Evolutionary conservation across 2,329 filamentous ascomycete species (phyloP), one percentile per base, ranked within the genome.

Genomic region (Fusarium anthophilum): DNA sequence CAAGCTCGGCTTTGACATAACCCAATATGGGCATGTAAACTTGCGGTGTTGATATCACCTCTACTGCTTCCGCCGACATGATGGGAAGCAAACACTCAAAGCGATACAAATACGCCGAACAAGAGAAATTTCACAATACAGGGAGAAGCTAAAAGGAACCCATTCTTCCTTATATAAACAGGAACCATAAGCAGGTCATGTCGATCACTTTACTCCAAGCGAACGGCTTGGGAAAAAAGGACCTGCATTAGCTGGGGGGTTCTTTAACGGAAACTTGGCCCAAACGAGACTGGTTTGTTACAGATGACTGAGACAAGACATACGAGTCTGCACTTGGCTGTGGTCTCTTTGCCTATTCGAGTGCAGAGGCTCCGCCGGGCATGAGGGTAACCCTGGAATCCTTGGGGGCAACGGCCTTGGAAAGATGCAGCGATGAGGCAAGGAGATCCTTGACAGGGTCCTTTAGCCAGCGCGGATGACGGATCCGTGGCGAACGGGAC

Each of bases 1-100:
- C 71, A 20, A 82, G 73, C 59, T 82, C 78, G 12, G 76, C 78
- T 22, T 43, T 55, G 32, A 82, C 80, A 43, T 71, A 79, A 24
- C 64, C 78, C 59, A 70, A 43, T 11, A 76, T 54, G 6, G 73
- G 76, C 51, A 53, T 48, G 37, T 43, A 69, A 20, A 77, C 51
- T 37, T 64, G 56, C 12, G 69, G 54, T 26, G 70, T 75, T n/a
- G 68, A 70, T 51, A 70, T 75, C 30, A 54, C 71, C n/a, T 54
- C 48, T 9, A 57, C 28, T 48, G 48, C 38, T 59, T 37, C 15
- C 18, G 59, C 54, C 44, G 71, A 55, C 71, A 74, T 60, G 56
- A 50, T 63, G 45, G 26, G 26, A 45, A 41, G 57, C 39, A 41
- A 44, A 53, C 39, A 64, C 37, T 44, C 45, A 59, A 69, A 26